These are phyloP conservation scores for Lachancea sp. DNA, from an alignment of 805 yeast species.

Conservation along the genomic window DNA sequence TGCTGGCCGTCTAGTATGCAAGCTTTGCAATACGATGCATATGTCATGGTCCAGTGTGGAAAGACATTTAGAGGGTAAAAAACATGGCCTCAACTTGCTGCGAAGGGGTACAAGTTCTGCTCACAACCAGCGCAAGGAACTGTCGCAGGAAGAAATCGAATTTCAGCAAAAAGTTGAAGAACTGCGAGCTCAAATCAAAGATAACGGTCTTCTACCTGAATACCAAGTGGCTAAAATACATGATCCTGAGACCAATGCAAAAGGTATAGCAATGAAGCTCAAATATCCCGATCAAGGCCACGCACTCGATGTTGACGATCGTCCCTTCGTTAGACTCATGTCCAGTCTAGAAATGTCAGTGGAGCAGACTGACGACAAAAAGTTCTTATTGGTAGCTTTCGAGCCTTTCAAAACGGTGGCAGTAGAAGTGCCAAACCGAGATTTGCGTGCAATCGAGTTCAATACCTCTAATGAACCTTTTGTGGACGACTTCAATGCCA, in stretches of 20 bases:
- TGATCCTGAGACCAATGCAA: constrained; percentile 48
- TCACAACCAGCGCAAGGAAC: constrained; percentile 29
- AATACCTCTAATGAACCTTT: constrained; percentile 15
- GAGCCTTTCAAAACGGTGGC: constrained; percentile 86
- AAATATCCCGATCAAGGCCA: constrained; percentile 45
- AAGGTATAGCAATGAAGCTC: constrained; percentile 63
- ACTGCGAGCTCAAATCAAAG: constrained; percentile 12
- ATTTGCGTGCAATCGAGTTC: constrained; percentile 37
- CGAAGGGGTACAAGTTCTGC: constrained; percentile 43
- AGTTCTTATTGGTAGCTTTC: constrained; percentile 70
- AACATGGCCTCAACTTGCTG: constrained; percentile 70
- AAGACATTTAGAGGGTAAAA: constrained; percentile 77
- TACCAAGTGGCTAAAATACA: constrained; percentile 62
- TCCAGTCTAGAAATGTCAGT: constrained; percentile 62
- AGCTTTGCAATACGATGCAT: constrained; percentile 78
- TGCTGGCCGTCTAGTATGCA: constrained; percentile 79
- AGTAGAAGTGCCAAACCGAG: constrained; percentile 57
- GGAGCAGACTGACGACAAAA: constrained; percentile 42
- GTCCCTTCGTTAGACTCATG: constrained; percentile 64
- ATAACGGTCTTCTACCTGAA: constrained; percentile 43
- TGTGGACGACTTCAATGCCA: constrained; percentile 31
- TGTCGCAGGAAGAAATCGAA: constrained; percentile 20
- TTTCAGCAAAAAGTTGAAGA: constrained; percentile 19
- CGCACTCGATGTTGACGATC: constrained; percentile 25
- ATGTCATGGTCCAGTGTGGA: constrained; percentile 72